Evolutionary conservation across 805 yeast genomes (phyloP).

Genomic region (Schizosaccharomyces lindneri): DNA sequence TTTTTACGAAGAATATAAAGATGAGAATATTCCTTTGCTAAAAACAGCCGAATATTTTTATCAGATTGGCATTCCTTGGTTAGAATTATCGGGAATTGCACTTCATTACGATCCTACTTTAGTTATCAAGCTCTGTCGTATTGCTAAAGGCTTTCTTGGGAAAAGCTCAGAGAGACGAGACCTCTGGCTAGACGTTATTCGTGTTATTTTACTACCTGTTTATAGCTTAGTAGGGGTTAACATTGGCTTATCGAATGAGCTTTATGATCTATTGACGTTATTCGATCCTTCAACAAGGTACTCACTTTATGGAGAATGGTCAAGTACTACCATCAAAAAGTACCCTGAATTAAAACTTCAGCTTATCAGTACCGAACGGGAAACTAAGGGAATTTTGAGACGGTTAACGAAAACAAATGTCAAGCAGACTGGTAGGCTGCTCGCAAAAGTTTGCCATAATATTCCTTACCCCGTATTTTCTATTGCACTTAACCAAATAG

Average conservation of each 20-base stretch:
- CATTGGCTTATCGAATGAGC: constrained; percentile 33
- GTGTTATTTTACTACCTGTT: constrained; percentile 44
- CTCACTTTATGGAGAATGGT: constrained; percentile 59
- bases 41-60: neutral
- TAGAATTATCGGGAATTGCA: neutral
- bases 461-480: constrained; percentile 61
- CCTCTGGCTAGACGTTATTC: constrained; percentile 34
- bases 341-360: constrained; percentile 31
- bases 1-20: neutral
- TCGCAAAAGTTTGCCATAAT: constrained; percentile 45
- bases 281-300: constrained; percentile 43
- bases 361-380: constrained; percentile 44
- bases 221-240: constrained; percentile 29
- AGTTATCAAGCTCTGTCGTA: constrained; percentile 33
- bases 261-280: constrained; percentile 26
- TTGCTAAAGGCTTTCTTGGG: constrained; percentile 16
- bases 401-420: constrained; percentile 63
- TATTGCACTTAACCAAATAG: constrained; percentile 55
- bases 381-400: constrained; percentile 54
- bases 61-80: neutral
- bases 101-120: neutral
- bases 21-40: neutral
- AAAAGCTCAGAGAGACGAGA: neutral
- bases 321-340: constrained; percentile 30
- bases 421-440: constrained; percentile 39